Base-by-base conservation (phyloP, 1,284 basidiomycete genomes). In the Trichosporon ovoides region DNA sequence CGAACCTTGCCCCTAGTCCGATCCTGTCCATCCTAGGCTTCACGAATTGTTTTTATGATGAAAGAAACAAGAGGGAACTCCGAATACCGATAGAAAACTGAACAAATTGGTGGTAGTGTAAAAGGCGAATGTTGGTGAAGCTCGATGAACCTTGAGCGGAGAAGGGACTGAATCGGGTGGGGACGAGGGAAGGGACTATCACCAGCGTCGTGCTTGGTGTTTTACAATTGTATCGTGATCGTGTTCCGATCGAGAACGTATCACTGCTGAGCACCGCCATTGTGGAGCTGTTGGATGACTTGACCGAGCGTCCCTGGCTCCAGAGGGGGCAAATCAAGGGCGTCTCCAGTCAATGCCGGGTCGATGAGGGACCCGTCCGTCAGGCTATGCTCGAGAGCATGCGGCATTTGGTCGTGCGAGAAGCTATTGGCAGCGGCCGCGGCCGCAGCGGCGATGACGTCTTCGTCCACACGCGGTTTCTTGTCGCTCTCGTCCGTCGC, bases 321-420 rank as follows among this genome's bases (percentile, higher is more conserved):
- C 13, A 64, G 57, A 14, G 57, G 59, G 1, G 56, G 51, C 2
- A 63, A 53, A 56, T 59, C 56, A 28, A 63, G 56, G 14, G 55
- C 58, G 2, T 51, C 38, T 33, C 51, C 64, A 0, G 62, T 62
- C 20, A 70, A 54, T 3, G 66, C 62, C 6, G 68, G 68, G 57
- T 70, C 68, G 22, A 68, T 64, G 20, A 43, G 58, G 38, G 63
- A 58, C 19, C 7, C 35, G 54, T 50, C 31, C 31, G 18, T 38
- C 54, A 36, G 22, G 18, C 38, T 56, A 9, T 53, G 43, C 34
- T 56, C 54, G 40, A 56, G 51, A 11, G 54, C 38, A 43, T 58
- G 57, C 20, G 49, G 50, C 9, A 54, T 40, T 52, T 60, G 58
- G 3, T 49, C 57, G 37, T 38, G 36, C 36, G 33, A 12, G 18